phyloP scores from a whole-genome alignment of 352 stramenopile genomes.

The Elongisporangium prolatum region DNA sequence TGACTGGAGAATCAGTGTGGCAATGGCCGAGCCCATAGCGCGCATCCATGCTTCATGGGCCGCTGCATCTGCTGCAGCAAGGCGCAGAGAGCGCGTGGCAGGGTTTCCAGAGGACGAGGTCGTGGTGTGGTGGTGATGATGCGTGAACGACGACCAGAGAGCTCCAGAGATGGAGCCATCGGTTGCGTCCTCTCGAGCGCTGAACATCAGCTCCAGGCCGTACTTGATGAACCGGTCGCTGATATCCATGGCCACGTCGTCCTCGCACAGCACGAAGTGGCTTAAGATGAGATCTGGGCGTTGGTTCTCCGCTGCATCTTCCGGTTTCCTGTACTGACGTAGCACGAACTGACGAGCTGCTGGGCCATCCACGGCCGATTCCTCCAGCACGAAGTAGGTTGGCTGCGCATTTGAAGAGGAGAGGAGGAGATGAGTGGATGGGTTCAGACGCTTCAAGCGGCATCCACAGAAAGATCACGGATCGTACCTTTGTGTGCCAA shows the following conservation, averaged over 20 bases:
- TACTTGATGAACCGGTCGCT: slow-evolving; percentile 38
- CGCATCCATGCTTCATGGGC: slow-evolving; percentile 45
- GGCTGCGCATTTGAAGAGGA: slow-evolving; percentile 6
- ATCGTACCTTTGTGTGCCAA: slow-evolving; percentile 43
- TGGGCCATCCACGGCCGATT: slow-evolving; percentile 9
- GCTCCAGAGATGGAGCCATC: slow-evolving; percentile 6
- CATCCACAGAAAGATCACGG: not conserved
- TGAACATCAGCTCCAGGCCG: slow-evolving; percentile 46
- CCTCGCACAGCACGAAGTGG: slow-evolving; percentile 38
- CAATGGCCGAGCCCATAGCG: slow-evolving; percentile 41
- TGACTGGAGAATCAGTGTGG: slow-evolving; percentile 29
- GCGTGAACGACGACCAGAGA: slow-evolving; percentile 2
- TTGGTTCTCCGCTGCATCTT: slow-evolving; percentile 13
- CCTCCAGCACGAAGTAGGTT: slow-evolving; percentile 56
- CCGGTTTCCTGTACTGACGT: slow-evolving; percentile 40
- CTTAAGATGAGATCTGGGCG: slow-evolving; percentile 23
- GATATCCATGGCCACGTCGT: slow-evolving; percentile 54
- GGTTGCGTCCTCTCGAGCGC: slow-evolving; percentile 10
- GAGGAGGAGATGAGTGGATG: not conserved
- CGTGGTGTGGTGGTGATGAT: not conserved
- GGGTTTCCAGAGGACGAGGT: not conserved
- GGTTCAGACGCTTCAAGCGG: not conserved
- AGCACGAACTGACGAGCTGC: slow-evolving; percentile 27
- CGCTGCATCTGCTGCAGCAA: slow-evolving; percentile 26
- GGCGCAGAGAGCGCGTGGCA: slow-evolving; percentile 22